phyloP scores from a whole-genome alignment of 805 yeast genomes.

The Torulaspora delbrueckii region DNA sequence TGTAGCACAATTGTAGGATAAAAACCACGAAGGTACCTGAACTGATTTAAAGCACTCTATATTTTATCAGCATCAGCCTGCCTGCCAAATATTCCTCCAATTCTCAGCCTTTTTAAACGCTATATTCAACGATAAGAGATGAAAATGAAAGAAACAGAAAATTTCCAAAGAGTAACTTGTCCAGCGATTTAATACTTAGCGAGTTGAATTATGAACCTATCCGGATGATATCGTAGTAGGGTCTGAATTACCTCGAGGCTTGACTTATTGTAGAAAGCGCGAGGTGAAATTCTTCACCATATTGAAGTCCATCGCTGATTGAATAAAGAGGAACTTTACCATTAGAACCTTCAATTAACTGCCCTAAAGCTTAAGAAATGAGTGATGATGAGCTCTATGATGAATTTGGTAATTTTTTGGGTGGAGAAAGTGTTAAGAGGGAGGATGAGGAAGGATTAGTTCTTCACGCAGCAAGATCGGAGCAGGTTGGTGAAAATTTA shows the following conservation, averaged over 20 bases:
- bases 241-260: background rate
- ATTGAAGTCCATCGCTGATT: background rate
- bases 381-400: conserved; percentile 67
- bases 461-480: background rate
- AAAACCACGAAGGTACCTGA: background rate
- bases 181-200: background rate
- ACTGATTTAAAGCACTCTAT: background rate
- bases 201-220: background rate
- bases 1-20: background rate
- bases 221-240: background rate
- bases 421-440: conserved; percentile 4
- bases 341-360: background rate
- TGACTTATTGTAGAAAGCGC: background rate
- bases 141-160: background rate
- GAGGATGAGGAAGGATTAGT: background rate
- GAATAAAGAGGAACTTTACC: background rate
- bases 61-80: background rate
- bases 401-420: conserved; percentile 45
- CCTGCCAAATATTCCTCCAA: background rate
- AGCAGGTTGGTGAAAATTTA: background rate
- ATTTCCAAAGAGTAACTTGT: too few species aligned
- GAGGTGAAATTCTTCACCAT: background rate
- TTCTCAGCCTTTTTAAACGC: background rate
- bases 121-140: background rate
- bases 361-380: background rate